Evolutionary conservation across 1,284 basidiomycete species (phyloP).

Genomic region (Malassezia furfur): DNA sequence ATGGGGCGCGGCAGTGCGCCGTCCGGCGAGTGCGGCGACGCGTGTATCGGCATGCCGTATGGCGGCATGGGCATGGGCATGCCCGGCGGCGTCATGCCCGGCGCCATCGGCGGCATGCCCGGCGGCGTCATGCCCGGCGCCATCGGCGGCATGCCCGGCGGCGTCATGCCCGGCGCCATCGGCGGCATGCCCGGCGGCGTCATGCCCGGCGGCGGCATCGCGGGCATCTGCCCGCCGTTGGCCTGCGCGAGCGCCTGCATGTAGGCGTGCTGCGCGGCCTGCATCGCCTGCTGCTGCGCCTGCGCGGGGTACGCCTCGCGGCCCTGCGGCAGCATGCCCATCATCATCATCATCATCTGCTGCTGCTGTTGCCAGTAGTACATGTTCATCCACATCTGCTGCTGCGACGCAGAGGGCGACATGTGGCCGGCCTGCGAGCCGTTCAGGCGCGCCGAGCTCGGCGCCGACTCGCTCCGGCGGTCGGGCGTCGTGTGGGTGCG

Average conservation of each 20-base stretch:
- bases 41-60: neutral
- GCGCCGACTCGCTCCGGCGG: constrained; percentile 50
- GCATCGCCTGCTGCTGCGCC: constrained; percentile 41
- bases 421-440: neutral
- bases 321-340: constrained; percentile 40
- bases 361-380: constrained; percentile 22
- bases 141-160: neutral
- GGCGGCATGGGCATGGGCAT: constrained; percentile 1
- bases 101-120: neutral
- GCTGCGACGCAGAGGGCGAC: constrained; percentile 18
- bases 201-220: neutral
- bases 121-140: neutral
- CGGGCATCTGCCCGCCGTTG: neutral
- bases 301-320: constrained; percentile 17
- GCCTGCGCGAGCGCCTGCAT: constrained; percentile 27
- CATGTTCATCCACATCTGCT: constrained; percentile 50
- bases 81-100: neutral
- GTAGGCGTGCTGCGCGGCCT: constrained; percentile 45
- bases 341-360: constrained; percentile 50
- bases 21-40: neutral
- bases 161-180: neutral
- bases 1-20: neutral
- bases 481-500: constrained; percentile 70
- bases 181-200: neutral
- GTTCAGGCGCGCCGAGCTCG: constrained; percentile 59